Percentiles rank a stretch among this genome's conserved stretches.
Conservation (phyloP, 495 filamentous ascomycete species). For the Neurospora discreta region DNA sequence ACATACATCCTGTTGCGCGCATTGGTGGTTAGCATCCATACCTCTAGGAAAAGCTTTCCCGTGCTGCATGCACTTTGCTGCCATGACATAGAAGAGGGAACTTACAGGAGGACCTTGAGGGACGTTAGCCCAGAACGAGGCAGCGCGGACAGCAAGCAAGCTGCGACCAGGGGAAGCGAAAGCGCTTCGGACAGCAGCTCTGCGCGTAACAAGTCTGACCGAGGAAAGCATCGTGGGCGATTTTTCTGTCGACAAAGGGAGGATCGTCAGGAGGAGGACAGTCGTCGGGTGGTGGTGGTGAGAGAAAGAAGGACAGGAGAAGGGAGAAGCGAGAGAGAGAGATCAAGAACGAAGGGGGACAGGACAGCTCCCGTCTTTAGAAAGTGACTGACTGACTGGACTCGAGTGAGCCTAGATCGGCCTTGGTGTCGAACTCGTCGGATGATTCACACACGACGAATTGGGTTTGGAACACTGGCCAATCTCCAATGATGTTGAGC, state of each 20-base stretch:
- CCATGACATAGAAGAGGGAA: conserved; percentile 26
- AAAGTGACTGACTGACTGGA: too few relatives aligned
- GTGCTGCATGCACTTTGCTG: too few relatives aligned
- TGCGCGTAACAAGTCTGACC: conserved; percentile 23
- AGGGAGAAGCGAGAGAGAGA: background rate
- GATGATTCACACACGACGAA: background rate
- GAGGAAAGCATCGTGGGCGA: conserved; percentile 20
- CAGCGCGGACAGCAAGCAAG: conserved; percentile 50
- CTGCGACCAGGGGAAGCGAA: conserved; percentile 12
- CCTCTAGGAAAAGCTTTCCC: too few relatives aligned
- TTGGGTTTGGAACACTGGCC: background rate
- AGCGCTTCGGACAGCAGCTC: conserved; percentile 14
- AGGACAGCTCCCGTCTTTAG: background rate
- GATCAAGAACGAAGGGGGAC: background rate
- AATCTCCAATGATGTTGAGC: background rate
- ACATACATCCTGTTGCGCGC: conserved; percentile 47
- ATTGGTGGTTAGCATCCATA: background rate
- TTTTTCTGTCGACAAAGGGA: background rate
- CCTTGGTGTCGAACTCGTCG: background rate
- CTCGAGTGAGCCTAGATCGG: background rate
- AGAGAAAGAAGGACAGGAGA: background rate
- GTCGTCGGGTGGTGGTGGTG: background rate
- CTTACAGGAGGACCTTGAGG: conserved; percentile 89
- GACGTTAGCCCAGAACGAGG: conserved; percentile 79
- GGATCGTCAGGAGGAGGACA: background rate